phyloP scores from a whole-genome alignment of 306 rosid genomes.

The Macrotyloma uniflorum region DNA sequence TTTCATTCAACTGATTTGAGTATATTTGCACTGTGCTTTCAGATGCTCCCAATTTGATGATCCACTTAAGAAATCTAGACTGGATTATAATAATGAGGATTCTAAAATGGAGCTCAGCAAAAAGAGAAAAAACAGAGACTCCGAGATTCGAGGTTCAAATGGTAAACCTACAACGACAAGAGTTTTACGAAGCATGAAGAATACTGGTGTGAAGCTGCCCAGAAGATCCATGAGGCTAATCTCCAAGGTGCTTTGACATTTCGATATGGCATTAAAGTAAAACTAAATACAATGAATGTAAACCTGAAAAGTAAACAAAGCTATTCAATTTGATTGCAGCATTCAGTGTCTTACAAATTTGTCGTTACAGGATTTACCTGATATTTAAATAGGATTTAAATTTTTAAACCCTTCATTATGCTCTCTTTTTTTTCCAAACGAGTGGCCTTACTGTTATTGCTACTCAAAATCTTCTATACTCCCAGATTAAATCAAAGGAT shows the following conservation, averaged over 20 bases:
- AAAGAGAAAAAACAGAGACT: constrained; percentile 52
- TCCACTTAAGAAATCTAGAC: constrained; percentile 48
- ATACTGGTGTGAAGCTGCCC: constrained; percentile 34
- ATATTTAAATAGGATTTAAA: constrained; percentile 25
- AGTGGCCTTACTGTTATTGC: neutral
- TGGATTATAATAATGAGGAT: constrained; percentile 38
- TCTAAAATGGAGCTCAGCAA: constrained; percentile 42
- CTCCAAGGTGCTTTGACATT: constrained; percentile 47
- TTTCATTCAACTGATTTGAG: constrained; percentile 28
- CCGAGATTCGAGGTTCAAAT: constrained; percentile 41
- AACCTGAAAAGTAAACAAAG: neutral
- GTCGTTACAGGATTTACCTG: neutral
- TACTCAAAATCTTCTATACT: constrained; percentile 10
- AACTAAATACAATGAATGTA: neutral
- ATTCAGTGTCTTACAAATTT: neutral
- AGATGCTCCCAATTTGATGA: constrained; percentile 64
- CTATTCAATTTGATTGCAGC: neutral
- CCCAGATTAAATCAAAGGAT: neutral
- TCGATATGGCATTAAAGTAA: constrained; percentile 6
- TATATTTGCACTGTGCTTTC: constrained; percentile 41
- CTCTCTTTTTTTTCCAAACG: neutral
- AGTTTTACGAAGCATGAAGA: constrained; percentile 62
- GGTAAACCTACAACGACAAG: constrained; percentile 43
- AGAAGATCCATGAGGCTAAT: constrained; percentile 66
- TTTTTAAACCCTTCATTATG: constrained; percentile 15